Base-by-base conservation (phyloP, 2,329 filamentous ascomycete genomes). In the Alternaria postmessia region DNA sequence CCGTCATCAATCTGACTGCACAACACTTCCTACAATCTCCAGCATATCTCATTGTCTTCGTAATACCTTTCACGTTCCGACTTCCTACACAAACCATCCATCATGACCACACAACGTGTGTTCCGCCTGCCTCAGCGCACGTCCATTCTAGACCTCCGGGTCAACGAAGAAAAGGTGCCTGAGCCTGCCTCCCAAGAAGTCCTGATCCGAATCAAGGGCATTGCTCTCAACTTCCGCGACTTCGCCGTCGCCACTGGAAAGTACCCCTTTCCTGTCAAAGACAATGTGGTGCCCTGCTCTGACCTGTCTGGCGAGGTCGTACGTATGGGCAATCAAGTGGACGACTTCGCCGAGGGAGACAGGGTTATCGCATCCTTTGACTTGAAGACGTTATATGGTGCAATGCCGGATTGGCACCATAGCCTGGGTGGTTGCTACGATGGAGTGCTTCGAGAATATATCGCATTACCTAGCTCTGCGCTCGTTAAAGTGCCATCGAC, bases 161-260 rank as follows among this genome's bases (percentile, higher is more conserved):
- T 49, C 12, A 42, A 16, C 41, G n/a, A 57, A 52, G 51, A 56
- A 11, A 7, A 42, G 26, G 11, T 63, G 34, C 51, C 44, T 11
- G 5, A 18, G 41, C 22, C 58, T 32, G 30, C 30, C 16, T 36
- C 26, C 14, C 36, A 59, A 28, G 60, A 64, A 44, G 62, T 70
- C 12, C 43, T 70, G 30, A 53, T 68, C 58, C 56, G 57, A 28
- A 46, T 65, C 56, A 51, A 48, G 14, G 54, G 44, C 20, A 62
- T 65, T 4, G 64, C 67, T 7, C 58, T 69, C 32, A 69, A 69
- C 47, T 64, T 46, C 36, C 57, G 67, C 14, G 67, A 67, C 49
- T 43, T 62, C 16, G 61, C 59, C 32, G 55, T 67, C 7, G 28
- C 63, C 2, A 64, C 57, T 24, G 51, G 57, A 14, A 60, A 52